Evolutionary conservation across 352 stramenopile genomes (phyloP), one percentile per base, ranked within the genome.

Genomic region (Pythium myriotylum): DNA sequence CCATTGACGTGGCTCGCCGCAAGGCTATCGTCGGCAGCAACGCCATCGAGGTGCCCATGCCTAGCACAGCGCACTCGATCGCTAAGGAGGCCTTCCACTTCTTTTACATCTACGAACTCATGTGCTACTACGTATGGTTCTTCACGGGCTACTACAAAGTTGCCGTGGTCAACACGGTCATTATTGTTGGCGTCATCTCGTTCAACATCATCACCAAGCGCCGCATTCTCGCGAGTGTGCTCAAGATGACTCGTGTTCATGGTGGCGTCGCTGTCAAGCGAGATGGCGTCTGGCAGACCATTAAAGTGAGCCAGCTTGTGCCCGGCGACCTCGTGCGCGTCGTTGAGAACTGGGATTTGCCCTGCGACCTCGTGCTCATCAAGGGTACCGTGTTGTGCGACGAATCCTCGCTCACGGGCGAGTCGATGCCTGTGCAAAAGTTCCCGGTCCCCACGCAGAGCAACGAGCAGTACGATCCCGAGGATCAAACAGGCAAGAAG

Each of bases 401-500:
- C 54, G 84, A 93, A 60, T 87, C 80, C 0, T 84, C 85, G 73
- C 65, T 93, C 5, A 93, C 82, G 12, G 84, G 84, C 32, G 84
- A 93, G 58, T 91, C 89, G 14, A 96, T 94, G 71, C 89, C 90
- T 1, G 86, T 97, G 42, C 80, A 86, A 47, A 97, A 97, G 63
- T 86, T 88, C 63, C 78, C 80, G 9, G 47, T 87, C 17, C 78
- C 80, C 0, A 68, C 71, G 29, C 70, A 80, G 50, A 86, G 72
- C 58, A 66, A 48, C 24, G 65, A 86, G 23, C 76, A 84, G 27
- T 91, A 88, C 70, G 68, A 76, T 16, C 53, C 73, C 7, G 65
- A 84, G 16, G 79, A 79, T 41, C 22, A 32, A 10, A 67, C 47
- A 13, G 79, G 89, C 59, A 94, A 95, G 67, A 89, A 89, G 60